Evolutionary conservation across 1,139 yeast genomes (phyloP), one percentile per base, ranked within the genome.

Genomic region (Sugiyamaella japonica): DNA sequence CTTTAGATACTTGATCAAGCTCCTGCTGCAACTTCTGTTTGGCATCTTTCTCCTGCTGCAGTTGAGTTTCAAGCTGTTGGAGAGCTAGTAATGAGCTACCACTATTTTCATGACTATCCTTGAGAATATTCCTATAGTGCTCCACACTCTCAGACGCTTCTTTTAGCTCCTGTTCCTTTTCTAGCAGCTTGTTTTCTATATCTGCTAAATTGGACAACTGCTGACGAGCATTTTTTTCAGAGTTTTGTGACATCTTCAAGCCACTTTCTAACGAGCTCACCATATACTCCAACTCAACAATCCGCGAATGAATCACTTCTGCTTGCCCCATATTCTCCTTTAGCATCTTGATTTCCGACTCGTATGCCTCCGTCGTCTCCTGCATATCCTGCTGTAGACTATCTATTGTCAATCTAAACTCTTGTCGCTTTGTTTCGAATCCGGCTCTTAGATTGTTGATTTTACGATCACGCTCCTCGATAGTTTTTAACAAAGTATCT

Each of bases 361-460:
- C 66, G 51, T 65, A 66, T 39, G 59, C 58, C 7, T 59, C 59
- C 15, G 60, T 58, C n/a, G 69, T 61, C 32, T 65, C 70, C 36
- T 59, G 63, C 59, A 67, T 60, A 25, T 69, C 71, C 10, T 54
- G 56, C 49, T 68, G 68, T 13, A 68, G 59, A n/a, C 64, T 59
- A 48, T 67, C 70, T 29, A 67, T 63, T 12, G 68, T 63, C 23
- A 54, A 58, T 39, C 73, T 58, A 57, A 70, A 70, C 56, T 72
- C 74, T 23, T 56, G 60, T 17, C 75, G 62, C 55, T 70, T 66
- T 16, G 58, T 62, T 36, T 68, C 73, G 37, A 67, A 63, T 28
- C 66, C 69, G 8, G 56, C 28, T 55, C 64, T 64, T 58, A 68
- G 53, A 1, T 46, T 53, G n/a, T 60, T 55, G 16, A 69, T 58